phyloP scores from a whole-genome alignment of 2,329 filamentous ascomycete genomes.

The Fusarium nanum region DNA sequence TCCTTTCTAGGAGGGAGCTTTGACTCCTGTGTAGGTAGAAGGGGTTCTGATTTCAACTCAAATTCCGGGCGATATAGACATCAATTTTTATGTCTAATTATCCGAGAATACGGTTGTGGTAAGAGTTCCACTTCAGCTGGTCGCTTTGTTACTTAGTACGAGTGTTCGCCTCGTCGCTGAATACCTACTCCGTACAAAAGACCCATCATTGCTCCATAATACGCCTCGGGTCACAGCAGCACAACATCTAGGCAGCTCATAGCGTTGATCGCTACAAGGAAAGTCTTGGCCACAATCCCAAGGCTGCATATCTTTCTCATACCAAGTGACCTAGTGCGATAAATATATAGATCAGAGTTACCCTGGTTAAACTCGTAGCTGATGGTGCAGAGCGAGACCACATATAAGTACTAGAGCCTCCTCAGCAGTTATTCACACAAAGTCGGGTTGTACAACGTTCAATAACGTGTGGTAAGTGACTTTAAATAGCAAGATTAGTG shows the following conservation, averaged over 20 bases:
- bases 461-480: not conserved
- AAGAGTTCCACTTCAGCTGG: not conserved
- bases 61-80: not conserved
- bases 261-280: not conserved
- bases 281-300: not conserved
- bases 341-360: not conserved
- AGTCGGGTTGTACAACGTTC: not conserved
- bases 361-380: not conserved
- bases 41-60: not conserved
- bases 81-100: not conserved
- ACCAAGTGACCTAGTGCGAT: not conserved
- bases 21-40: not conserved
- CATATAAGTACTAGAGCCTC: not conserved
- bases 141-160: not conserved
- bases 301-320: not conserved
- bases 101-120: not conserved
- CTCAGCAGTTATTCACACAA: not conserved
- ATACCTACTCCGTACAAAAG: not conserved
- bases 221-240: not conserved
- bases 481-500: not conserved
- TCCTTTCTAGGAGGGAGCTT: not conserved
- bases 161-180: not conserved
- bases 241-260: not conserved
- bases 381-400: not conserved
- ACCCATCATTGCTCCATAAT: not conserved